Evolutionary conservation across 2,329 filamentous ascomycete species (phyloP).

Genomic region (Phaeoacremonium minimum): DNA sequence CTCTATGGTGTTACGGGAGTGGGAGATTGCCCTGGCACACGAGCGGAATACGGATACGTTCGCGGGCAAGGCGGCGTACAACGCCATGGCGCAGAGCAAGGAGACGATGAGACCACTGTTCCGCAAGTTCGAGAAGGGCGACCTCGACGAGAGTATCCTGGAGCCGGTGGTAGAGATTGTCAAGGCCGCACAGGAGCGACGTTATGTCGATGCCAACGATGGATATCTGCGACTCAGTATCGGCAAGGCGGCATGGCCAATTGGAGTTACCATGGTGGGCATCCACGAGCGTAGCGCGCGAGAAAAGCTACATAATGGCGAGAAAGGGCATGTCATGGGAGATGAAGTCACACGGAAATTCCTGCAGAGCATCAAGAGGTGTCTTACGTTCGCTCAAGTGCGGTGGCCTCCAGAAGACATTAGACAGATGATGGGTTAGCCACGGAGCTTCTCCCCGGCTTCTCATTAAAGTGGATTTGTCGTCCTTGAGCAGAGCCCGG

Average conservation of each 20-base stretch:
- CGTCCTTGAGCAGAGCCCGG: no score
- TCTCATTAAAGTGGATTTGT: no score
- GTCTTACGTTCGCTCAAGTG: constrained; percentile 92
- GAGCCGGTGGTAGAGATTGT: constrained; percentile 89
- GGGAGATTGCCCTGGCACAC: constrained; percentile 73
- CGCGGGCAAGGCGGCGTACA: constrained; percentile 76
- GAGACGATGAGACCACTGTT: constrained; percentile 89
- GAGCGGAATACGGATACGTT: constrained; percentile 60
- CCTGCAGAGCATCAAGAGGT: constrained; percentile 95
- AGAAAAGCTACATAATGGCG: constrained; percentile 87
- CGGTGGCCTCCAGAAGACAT: constrained; percentile 93
- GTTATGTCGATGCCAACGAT: constrained; percentile 95
- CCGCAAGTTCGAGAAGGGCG: constrained; percentile 77
- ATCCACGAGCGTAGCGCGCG: constrained; percentile 95
- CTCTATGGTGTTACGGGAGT: constrained; percentile 89
- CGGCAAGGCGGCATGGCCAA: constrained; percentile 96
- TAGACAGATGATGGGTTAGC: constrained; percentile 91
- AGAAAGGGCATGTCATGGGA: constrained; percentile 92
- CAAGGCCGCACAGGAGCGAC: constrained; percentile 78
- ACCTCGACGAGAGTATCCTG: constrained; percentile 74
- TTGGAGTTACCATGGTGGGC: constrained; percentile 99
- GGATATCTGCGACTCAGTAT: constrained; percentile 91
- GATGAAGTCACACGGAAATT: constrained; percentile 95
- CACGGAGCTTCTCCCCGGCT: no score
- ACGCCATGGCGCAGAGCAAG: constrained; percentile 80